Conservation (phyloP, 2,329 filamentous ascomycete genomes). For the Penicillium sp. region DNA sequence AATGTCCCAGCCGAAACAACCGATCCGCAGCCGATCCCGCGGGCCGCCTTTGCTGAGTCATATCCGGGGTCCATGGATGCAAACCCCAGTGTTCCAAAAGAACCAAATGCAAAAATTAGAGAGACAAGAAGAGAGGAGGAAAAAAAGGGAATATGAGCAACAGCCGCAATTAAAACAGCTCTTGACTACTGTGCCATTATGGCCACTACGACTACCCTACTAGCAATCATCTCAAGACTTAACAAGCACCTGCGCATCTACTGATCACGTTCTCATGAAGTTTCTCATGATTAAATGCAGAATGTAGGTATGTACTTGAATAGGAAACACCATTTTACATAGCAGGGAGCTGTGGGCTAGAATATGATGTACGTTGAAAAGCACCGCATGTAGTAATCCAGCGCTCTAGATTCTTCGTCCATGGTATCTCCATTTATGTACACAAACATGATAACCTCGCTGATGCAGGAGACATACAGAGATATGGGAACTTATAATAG, state of each 20-base stretch:
- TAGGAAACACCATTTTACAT: too few species aligned
- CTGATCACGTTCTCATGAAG: too few species aligned
- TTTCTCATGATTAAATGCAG: too few species aligned
- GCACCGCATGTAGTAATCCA: not conserved
- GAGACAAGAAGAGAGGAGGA: too few species aligned
- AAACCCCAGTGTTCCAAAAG: not conserved
- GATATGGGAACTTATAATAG: conserved; percentile 1
- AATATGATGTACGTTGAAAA: not conserved
- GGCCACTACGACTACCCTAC: not conserved
- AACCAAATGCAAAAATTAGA: not conserved
- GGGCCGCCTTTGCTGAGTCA: conserved; percentile 12
- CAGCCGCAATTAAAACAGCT: not conserved
- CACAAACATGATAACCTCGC: conserved; percentile 15
- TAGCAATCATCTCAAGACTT: too few species aligned
- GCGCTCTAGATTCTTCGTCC: conserved; percentile 1
- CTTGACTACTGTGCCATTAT: not conserved
- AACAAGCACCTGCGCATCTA: too few species aligned
- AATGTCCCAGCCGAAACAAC: conserved; percentile 15
- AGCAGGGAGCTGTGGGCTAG: too few species aligned
- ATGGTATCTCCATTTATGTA: conserved; percentile 30
- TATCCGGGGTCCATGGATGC: not conserved
- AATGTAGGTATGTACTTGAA: too few species aligned
- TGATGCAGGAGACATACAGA: conserved; percentile 21
- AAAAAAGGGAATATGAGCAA: not conserved
- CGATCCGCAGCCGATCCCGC: conserved; percentile 27